A percentile compares a stretch with the other conserved stretches of the same genome.
These are phyloP conservation scores for Penicillium simplicissimum DNA, from an alignment of 495 filamentous ascomycete species.

Conservation along the genomic window DNA sequence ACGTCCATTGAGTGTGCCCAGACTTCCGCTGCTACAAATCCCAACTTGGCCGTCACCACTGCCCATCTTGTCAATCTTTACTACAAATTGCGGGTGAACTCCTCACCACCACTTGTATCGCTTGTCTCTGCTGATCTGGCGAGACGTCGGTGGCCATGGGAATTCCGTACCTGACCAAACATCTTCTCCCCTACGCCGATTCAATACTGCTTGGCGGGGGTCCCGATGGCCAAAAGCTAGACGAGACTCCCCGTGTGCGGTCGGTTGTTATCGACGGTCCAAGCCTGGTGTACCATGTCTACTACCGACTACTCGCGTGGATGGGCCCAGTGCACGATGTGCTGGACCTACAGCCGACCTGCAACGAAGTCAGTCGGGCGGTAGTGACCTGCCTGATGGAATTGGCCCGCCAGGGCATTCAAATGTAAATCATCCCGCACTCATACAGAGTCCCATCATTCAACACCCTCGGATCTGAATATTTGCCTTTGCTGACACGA, in stretches of 20 bases:
- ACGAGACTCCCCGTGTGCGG: constrained; percentile 16
- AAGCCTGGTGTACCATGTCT: constrained; percentile 70
- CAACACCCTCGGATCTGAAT: background rate
- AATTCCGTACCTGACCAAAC: constrained; percentile 61
- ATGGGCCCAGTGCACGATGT: constrained; percentile 34
- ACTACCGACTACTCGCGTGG: constrained; percentile 51
- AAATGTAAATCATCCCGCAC: constrained; percentile 51
- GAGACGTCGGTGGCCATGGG: constrained; percentile 57
- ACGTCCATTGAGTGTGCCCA: background rate
- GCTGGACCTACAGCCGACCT: constrained; percentile 59
- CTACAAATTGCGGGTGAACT: background rate
- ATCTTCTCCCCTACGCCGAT: constrained; percentile 59
- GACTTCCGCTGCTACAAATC: background rate
- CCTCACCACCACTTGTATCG: background rate
- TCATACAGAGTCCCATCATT: background rate
- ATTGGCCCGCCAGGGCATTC: constrained; percentile 50
- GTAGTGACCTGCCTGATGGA: constrained; percentile 62
- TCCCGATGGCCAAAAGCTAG: background rate
- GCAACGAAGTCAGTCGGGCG: constrained; percentile 57
- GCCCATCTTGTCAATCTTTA: background rate
- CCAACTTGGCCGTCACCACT: background rate
- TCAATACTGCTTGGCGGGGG: constrained; percentile 40
- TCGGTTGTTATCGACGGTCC: constrained; percentile 74
- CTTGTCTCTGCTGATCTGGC: background rate
- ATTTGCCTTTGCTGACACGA: constrained; percentile 6